Conservation (phyloP, 768 basidiomycete genomes). For the Boletus tylopilopsis region DNA sequence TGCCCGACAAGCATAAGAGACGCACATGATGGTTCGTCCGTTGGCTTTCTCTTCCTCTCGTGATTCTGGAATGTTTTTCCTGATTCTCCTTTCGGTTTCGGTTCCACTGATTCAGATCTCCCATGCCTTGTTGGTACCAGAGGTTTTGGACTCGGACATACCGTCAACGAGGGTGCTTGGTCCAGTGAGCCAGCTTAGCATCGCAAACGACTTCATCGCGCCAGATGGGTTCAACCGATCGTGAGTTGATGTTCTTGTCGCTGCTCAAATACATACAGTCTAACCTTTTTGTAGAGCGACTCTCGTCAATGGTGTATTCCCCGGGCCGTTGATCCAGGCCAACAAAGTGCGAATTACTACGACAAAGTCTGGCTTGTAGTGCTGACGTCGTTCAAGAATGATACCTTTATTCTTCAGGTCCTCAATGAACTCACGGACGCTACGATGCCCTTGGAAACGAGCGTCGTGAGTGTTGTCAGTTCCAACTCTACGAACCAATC, state of each 20-base stretch:
- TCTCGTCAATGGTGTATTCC: constrained; percentile 42
- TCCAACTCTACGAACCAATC: background rate
- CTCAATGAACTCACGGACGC: constrained; percentile 41
- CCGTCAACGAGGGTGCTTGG: constrained; percentile 9
- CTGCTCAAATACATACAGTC: background rate
- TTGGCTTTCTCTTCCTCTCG: background rate
- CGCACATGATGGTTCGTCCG: too few relatives aligned
- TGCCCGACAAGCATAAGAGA: too few relatives aligned
- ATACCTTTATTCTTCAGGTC: constrained; percentile 40
- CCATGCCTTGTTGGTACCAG: background rate
- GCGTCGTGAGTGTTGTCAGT: constrained; percentile 24
- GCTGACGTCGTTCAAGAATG: constrained; percentile 28
- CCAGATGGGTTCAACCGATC: constrained; percentile 48
- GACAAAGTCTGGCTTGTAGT: too few relatives aligned
- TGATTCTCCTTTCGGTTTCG: constrained; percentile 5
- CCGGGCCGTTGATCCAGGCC: constrained; percentile 43
- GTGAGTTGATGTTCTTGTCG: constrained; percentile 16
- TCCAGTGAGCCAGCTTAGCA: constrained; percentile 23
- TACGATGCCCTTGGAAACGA: constrained; percentile 47
- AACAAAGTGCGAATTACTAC: constrained; percentile 29
- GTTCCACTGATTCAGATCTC: constrained; percentile 5
- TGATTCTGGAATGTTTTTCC: constrained; percentile 1
- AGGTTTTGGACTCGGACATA: background rate
- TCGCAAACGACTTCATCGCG: constrained; percentile 38
- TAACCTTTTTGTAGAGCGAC: constrained; percentile 32